These are phyloP conservation scores for Chaetomium fimeti DNA, from an alignment of 495 filamentous ascomycete genomes.

Conservation along the genomic window DNA sequence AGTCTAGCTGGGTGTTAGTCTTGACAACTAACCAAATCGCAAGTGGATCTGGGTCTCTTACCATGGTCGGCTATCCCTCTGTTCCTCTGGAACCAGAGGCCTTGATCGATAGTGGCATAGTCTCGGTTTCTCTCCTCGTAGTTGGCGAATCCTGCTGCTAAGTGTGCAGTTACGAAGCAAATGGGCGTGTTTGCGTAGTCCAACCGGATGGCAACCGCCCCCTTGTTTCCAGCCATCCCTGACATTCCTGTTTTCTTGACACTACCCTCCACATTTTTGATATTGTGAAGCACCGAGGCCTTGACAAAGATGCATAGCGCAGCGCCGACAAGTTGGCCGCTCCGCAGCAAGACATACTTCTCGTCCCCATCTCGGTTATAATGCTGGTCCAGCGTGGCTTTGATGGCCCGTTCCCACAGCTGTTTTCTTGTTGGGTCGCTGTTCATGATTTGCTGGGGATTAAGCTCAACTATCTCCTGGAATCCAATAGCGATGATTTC, in stretches of 20 bases:
- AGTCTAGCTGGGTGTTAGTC: slow-evolving; percentile 47
- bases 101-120: slow-evolving; percentile 83
- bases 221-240: slow-evolving; percentile 97
- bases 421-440: slow-evolving; percentile 85
- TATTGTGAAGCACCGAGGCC: slow-evolving; percentile 66
- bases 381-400: slow-evolving; percentile 68
- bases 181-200: slow-evolving; percentile 91
- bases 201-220: slow-evolving; percentile 93
- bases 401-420: slow-evolving; percentile 81
- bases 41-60: slow-evolving; percentile 29
- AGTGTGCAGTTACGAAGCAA: slow-evolving; percentile 94
- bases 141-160: slow-evolving; percentile 95
- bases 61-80: slow-evolving; percentile 85
- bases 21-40: background rate
- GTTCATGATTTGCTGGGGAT: slow-evolving; percentile 98
- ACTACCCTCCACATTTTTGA: slow-evolving; percentile 95
- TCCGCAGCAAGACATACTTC: slow-evolving; percentile 84
- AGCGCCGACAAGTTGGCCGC: slow-evolving; percentile 92
- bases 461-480: slow-evolving; percentile 95
- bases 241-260: slow-evolving; percentile 98
- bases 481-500: slow-evolving; percentile 88
- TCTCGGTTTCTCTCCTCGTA: slow-evolving; percentile 95
- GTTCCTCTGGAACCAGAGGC: slow-evolving; percentile 86
- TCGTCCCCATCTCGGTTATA: slow-evolving; percentile 61
- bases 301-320: slow-evolving; percentile 89